Base-by-base conservation (phyloP, 23 red algal species). In the Gracilaria vermiculophylla region DNA sequence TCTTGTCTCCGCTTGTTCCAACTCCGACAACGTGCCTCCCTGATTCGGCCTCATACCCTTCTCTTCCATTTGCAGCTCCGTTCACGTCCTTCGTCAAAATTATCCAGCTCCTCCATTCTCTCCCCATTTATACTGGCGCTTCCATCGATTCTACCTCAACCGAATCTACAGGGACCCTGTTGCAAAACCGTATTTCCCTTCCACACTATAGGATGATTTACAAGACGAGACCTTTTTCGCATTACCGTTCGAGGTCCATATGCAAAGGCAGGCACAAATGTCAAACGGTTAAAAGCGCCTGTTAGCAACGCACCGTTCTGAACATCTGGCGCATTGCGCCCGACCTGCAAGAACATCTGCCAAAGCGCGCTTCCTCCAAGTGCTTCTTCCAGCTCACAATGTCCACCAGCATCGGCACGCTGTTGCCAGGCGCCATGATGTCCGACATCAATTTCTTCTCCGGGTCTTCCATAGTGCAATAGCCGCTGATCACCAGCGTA, bases 401-500 rank as follows among this genome's bases (percentile, higher is more conserved):
- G 56, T 99, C 92, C 2, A 99, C 49, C 40, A 78, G 85, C 32
- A 99, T 15, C 11, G 95, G 58, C 17, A 37, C 50, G 56, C 87
- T 93, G 19, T 32, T 57, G 56, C 97, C 97, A 13, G 82, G 88
- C 17, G 76, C 76, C 48, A 95, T 93, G 16, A 99, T 32, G 60
- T 93, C 97, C 12, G 97, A 91, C 17, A 93, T 99, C 11, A 94
- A 39, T 78, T 87, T 91, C 39, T 3, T 28, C 50, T 57, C 25
- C 21, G 95, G 62, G 66, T 99, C 62, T 17, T 81, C 84, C 72
- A 99, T 84, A 20, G 91, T 89, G 13, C 69, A 92, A 69, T 99
- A 99, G 12, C 93, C 97, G 35, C 65, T 94, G 23, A 99, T 56
- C 15, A 99, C 97, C 33, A 99, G 64, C 33, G 97, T 99, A 20